A percentile compares a stretch with the other conserved stretches of the same genome.
These are phyloP conservation scores for Polyplosphaeria fusca DNA, from an alignment of 495 filamentous ascomycete species.

Conservation along the genomic window DNA sequence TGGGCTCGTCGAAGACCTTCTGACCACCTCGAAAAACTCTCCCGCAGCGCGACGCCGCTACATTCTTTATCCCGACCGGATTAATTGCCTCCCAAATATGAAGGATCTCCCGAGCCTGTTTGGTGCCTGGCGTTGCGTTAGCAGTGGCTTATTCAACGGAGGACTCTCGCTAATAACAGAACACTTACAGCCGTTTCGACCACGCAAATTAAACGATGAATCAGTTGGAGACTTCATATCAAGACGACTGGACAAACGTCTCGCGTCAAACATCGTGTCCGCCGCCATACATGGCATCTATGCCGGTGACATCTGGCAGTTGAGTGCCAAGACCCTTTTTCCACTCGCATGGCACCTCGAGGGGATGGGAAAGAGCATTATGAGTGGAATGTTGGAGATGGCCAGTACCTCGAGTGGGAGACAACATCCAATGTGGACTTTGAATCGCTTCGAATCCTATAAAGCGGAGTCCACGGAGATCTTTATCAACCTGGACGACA, in stretches of 20 bases:
- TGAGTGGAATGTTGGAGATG: background rate
- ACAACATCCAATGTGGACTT: background rate
- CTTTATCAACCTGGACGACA: constrained; percentile 8
- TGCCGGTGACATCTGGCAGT: constrained; percentile 80
- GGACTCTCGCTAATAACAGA: constrained; percentile 48
- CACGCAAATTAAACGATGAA: constrained; percentile 54
- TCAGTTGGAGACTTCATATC: constrained; percentile 68
- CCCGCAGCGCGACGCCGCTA: constrained; percentile 63
- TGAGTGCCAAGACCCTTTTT: constrained; percentile 67
- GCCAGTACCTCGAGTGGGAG: background rate
- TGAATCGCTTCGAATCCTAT: constrained; percentile 11
- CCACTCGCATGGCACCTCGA: constrained; percentile 55
- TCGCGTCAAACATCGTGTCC: constrained; percentile 74
- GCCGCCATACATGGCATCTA: constrained; percentile 86
- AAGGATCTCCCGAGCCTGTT: background rate
- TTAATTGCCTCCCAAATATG: constrained; percentile 63
- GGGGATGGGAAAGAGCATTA: constrained; percentile 38
- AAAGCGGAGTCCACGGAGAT: background rate
- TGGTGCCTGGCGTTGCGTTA: background rate
- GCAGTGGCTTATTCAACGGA: constrained; percentile 31
- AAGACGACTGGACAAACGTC: constrained; percentile 51
- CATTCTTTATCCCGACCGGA: constrained; percentile 87
- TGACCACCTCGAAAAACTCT: constrained; percentile 51
- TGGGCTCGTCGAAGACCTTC: constrained; percentile 58
- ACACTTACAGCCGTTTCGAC: constrained; percentile 47